A percentile compares a stretch with the other conserved stretches of the same genome.
phyloP scores from a whole-genome alignment of 2,329 filamentous ascomycete genomes.

The Periconia sp. region DNA sequence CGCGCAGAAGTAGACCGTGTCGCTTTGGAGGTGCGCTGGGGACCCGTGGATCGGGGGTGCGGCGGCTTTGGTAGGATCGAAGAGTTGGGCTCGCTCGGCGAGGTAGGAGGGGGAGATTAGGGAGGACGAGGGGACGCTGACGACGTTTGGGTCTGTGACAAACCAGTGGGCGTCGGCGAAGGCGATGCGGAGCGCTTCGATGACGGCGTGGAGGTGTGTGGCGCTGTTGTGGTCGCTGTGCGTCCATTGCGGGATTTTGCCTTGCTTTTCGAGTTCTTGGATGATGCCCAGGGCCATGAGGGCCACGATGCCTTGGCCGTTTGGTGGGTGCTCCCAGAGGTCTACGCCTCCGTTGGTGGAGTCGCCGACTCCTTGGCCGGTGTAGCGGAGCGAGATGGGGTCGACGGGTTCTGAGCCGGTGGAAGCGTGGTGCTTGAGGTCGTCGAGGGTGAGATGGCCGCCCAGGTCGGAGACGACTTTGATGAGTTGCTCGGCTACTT shows the following conservation, averaged over 20 bases:
- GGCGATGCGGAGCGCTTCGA: constrained; percentile 84
- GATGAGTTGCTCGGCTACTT: constrained; percentile 78
- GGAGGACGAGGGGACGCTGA: constrained; percentile 67
- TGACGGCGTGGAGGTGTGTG: constrained; percentile 74
- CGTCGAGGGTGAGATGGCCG: constrained; percentile 75
- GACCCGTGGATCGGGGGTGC: constrained; percentile 67
- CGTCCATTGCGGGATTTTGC: constrained; percentile 71
- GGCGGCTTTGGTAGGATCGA: constrained; percentile 56
- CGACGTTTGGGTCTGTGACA: constrained; percentile 78
- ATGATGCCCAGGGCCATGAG: constrained; percentile 93
- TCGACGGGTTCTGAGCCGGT: constrained; percentile 76
- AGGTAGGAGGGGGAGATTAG: constrained; percentile 77
- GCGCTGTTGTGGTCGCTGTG: constrained; percentile 77
- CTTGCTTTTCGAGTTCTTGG: constrained; percentile 76
- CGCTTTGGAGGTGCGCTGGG: constrained; percentile 77
- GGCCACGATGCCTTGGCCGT: constrained; percentile 93
- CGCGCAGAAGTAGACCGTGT: constrained; percentile 92
- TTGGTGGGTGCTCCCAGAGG: constrained; percentile 95
- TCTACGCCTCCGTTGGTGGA: constrained; percentile 64
- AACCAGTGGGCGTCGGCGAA: constrained; percentile 92
- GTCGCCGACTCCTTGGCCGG: constrained; percentile 62
- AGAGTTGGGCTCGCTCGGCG: constrained; percentile 66
- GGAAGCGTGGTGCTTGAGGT: constrained; percentile 75
- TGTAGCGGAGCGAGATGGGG: constrained; percentile 80
- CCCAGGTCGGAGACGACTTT: constrained; percentile 76